A percentile compares a stretch with the other conserved stretches of the same genome.
Conservation (phyloP, 306 rosid genomes). For the Inga laurina region DNA sequence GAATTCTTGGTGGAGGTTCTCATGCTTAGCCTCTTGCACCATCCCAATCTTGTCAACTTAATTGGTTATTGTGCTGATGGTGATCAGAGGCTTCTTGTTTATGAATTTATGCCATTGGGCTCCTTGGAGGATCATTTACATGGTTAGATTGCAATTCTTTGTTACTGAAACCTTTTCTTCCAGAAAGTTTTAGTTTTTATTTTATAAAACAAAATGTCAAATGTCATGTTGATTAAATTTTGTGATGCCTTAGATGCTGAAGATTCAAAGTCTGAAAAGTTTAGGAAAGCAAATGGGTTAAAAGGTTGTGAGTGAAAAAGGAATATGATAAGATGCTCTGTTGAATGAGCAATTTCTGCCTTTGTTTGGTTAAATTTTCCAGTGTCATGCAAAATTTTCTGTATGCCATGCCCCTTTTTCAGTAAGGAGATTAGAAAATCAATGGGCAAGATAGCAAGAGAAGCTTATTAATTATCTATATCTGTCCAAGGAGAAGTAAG, state of each 20-base stretch:
- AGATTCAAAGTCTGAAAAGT: background rate
- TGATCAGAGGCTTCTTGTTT: conserved; percentile 82
- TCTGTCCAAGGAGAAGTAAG: background rate
- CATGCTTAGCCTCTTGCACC: conserved; percentile 86
- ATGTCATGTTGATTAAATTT: background rate
- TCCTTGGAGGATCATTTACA: conserved; percentile 87
- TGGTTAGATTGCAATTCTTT: conserved; percentile 52
- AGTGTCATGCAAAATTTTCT: background rate
- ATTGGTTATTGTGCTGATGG: conserved; percentile 88
- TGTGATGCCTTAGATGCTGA: background rate
- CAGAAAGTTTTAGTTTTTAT: background rate
- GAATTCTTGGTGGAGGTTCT: conserved; percentile 88
- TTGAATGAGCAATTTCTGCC: conserved; percentile 4
- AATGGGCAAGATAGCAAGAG: background rate
- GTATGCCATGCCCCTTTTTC: background rate
- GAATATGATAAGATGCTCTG: background rate
- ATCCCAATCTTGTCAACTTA: conserved; percentile 78
- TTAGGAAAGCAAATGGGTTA: background rate
- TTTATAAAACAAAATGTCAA: background rate
- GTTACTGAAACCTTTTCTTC: background rate
- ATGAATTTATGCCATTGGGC: conserved; percentile 89
- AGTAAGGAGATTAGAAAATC: background rate
- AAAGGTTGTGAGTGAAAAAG: background rate
- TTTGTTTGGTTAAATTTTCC: conserved; percentile 1
- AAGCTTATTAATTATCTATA: background rate